These are phyloP conservation scores for Gliomastix tumulicola DNA, from an alignment of 2,329 filamentous ascomycete species.

Conservation along the genomic window DNA sequence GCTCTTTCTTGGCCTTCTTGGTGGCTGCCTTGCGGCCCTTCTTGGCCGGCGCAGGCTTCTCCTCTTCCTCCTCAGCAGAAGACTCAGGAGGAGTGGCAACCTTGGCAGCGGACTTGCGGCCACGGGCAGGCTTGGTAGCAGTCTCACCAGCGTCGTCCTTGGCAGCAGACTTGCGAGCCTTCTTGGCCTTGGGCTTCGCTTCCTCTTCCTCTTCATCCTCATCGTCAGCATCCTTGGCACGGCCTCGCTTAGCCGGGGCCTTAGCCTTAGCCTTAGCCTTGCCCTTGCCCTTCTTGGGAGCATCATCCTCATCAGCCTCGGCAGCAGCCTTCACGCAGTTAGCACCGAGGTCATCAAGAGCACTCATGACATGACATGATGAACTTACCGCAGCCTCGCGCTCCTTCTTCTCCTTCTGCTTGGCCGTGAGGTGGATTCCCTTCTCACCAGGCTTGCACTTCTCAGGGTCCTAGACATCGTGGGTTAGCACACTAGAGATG, in stretches of 20 bases:
- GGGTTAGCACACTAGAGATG: conserved; percentile 9
- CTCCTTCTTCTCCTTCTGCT: conserved; percentile 26
- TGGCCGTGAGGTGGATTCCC: conserved; percentile 48
- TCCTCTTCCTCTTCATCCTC: conserved; percentile 1
- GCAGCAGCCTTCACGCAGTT: conserved; percentile 15
- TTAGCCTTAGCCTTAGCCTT: conserved; percentile 25
- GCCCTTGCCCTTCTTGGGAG: conserved; percentile 18
- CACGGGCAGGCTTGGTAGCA: conserved; percentile 11
- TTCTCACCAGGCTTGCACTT: conserved; percentile 62
- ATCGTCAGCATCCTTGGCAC: conserved; percentile 1
- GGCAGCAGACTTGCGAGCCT: conserved; percentile 1
- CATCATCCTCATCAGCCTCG: conserved; percentile 15
- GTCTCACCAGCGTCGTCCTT: not conserved
- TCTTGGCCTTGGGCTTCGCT: conserved; percentile 4
- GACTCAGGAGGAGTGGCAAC: no score
- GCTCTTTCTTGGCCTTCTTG: conserved; percentile 8
- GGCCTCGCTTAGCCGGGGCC: conserved; percentile 18
- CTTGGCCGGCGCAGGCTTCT: conserved; percentile 7
- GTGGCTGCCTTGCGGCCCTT: conserved; percentile 8
- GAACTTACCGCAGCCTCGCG: conserved; percentile 13
- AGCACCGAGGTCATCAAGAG: no score
- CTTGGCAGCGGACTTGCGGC: conserved; percentile 8
- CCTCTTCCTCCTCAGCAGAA: conserved; percentile 5
- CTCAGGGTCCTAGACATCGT: conserved; percentile 63
- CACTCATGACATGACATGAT: conserved; percentile 7